A percentile compares a stretch with the other conserved stretches of the same genome.
phyloP scores from a whole-genome alignment of 805 yeast species.

The Blastobotrys attinorum region DNA sequence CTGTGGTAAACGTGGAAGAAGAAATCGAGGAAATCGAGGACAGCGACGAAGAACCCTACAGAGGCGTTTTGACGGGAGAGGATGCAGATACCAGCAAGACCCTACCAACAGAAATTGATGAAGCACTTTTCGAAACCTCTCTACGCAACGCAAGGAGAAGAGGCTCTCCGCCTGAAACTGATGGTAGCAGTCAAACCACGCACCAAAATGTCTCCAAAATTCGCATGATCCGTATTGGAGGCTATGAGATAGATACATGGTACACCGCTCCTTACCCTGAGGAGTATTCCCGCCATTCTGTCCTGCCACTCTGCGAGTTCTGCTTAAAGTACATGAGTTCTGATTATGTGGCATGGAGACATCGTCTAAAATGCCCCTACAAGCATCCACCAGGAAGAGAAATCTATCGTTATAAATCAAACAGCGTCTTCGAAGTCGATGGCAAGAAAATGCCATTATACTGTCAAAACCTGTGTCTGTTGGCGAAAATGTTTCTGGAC shows the following conservation, averaged over 20 bases:
- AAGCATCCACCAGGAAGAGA: conserved; percentile 87
- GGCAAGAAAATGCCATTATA: conserved; percentile 76
- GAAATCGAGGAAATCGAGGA: conserved; percentile 12
- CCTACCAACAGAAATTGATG: conserved; percentile 48
- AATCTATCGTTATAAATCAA: conserved; percentile 65
- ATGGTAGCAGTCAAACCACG: conserved; percentile 10
- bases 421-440: conserved; percentile 84
- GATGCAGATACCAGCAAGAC: conserved; percentile 56
- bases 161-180: neutral
- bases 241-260: conserved; percentile 80
- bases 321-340: conserved; percentile 76
- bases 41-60: conserved; percentile 48
- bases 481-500: conserved; percentile 83
- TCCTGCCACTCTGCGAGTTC: conserved; percentile 71
- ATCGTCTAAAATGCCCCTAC: conserved; percentile 62
- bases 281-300: conserved; percentile 56
- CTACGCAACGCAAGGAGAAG: conserved; percentile 7
- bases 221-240: conserved; percentile 60
- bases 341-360: conserved; percentile 59
- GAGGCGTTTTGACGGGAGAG: conserved; percentile 53
- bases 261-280: conserved; percentile 90
- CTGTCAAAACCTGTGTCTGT: conserved; percentile 82
- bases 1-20: conserved; percentile 1
- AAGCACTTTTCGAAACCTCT: conserved; percentile 38
- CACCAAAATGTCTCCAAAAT: conserved; percentile 33